Conservation (phyloP, 2,329 filamentous ascomycete species). For the Fusarium sp. region DNA sequence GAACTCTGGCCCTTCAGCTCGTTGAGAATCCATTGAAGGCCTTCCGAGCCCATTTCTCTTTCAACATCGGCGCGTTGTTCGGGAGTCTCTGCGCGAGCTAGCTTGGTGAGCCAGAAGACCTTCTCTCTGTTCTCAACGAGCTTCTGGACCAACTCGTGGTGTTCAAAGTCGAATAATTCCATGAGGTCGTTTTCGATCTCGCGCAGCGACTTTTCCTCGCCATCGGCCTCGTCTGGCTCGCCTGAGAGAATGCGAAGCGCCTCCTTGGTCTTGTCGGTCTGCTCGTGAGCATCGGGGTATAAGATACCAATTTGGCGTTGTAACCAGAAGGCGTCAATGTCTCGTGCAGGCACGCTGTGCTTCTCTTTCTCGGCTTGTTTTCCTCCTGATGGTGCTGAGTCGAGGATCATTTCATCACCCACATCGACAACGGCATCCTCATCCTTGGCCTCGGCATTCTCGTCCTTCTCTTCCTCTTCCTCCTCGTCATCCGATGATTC, state of each 20-base stretch:
- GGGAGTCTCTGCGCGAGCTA: slow-evolving; percentile 84
- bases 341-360: slow-evolving; percentile 79
- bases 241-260: slow-evolving; percentile 87
- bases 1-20: slow-evolving; percentile 83
- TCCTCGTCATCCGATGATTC: slow-evolving; percentile 87
- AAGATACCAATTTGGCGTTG: slow-evolving; percentile 90
- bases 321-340: slow-evolving; percentile 98
- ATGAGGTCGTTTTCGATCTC: slow-evolving; percentile 99
- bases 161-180: slow-evolving; percentile 97
- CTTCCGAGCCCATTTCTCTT: slow-evolving; percentile 90
- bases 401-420: slow-evolving; percentile 88
- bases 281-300: slow-evolving; percentile 91
- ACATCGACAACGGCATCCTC: slow-evolving; percentile 68
- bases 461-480: slow-evolving; percentile 71
- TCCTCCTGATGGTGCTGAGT: slow-evolving; percentile 67
- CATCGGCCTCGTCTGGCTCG: slow-evolving; percentile 75
- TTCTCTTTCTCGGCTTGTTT: slow-evolving; percentile 64
- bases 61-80: slow-evolving; percentile 82
- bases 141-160: slow-evolving; percentile 91
- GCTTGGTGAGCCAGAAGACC: slow-evolving; percentile 92
- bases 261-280: slow-evolving; percentile 90
- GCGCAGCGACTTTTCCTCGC: slow-evolving; percentile 85
- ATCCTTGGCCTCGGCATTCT: slow-evolving; percentile 63
- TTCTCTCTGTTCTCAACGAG: slow-evolving; percentile 93
- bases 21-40: slow-evolving; percentile 86